A percentile compares a stretch with the other conserved stretches of the same genome.
phyloP scores from a whole-genome alignment of 305 asterid genomes.

The Fraxinus greggii region DNA sequence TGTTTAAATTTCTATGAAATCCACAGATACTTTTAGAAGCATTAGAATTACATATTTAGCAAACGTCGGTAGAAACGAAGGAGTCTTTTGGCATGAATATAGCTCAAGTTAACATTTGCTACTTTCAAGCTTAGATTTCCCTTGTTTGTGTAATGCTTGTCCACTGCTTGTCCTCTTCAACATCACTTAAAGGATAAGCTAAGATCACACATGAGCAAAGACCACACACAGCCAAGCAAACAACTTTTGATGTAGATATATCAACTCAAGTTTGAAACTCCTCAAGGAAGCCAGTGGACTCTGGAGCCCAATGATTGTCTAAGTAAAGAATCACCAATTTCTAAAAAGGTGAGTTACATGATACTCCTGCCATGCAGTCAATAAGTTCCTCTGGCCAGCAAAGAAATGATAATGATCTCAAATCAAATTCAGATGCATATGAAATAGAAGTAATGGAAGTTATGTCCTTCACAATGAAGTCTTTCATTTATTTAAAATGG shows the following conservation, averaged over 20 bases:
- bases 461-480: background rate
- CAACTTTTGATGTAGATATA: background rate
- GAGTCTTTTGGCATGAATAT: background rate
- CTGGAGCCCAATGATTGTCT: background rate
- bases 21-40: background rate
- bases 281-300: background rate
- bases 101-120: background rate
- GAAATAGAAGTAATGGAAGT: background rate
- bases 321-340: background rate
- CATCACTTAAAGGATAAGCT: background rate
- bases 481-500: background rate
- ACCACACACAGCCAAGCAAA: background rate
- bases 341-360: background rate
- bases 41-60: background rate
- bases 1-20: background rate
- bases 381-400: background rate
- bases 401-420: background rate
- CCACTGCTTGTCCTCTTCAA: background rate
- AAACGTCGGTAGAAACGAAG: background rate
- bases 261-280: background rate
- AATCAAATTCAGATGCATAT: background rate
- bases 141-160: background rate
- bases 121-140: background rate
- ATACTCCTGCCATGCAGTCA: background rate
- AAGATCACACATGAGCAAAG: background rate